Conservation (phyloP, 495 filamentous ascomycete genomes). For the Xylaria grammica region DNA sequence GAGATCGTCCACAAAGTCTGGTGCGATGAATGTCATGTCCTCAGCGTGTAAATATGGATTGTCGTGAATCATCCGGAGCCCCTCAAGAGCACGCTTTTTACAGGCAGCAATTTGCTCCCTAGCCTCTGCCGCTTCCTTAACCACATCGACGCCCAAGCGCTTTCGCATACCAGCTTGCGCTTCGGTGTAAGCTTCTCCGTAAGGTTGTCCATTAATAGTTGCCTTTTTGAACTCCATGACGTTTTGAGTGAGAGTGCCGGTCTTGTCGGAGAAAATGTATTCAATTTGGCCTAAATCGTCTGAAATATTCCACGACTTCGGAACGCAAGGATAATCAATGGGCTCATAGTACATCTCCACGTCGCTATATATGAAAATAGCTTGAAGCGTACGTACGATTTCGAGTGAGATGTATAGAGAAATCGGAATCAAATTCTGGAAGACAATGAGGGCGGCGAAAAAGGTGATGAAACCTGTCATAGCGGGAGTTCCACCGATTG, state of each 20-base stretch:
- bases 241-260: conserved; percentile 96
- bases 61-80: conserved; percentile 76
- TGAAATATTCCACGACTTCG: conserved; percentile 99
- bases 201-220: conserved; percentile 90
- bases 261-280: conserved; percentile 99
- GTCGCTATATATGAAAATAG: conserved; percentile 97
- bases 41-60: conserved; percentile 94
- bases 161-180: conserved; percentile 95
- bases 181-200: conserved; percentile 97
- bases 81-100: conserved; percentile 70
- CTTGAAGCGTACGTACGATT: conserved; percentile 91
- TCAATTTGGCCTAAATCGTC: conserved; percentile 99
- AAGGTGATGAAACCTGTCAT: conserved; percentile 94
- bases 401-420: conserved; percentile 97
- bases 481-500: conserved; percentile 75
- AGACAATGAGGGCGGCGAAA: conserved; percentile 91
- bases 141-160: conserved; percentile 83
- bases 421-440: conserved; percentile 98
- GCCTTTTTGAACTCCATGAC: conserved; percentile 99
- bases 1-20: conserved; percentile 84
- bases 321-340: conserved; percentile 91
- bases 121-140: conserved; percentile 73
- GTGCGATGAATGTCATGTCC: conserved; percentile 88
- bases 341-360: conserved; percentile 94
- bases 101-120: conserved; percentile 80